Evolutionary conservation across 805 yeast species (phyloP), one percentile per base, ranked within the genome.

Genomic region (Torulaspora delbrueckii): DNA sequence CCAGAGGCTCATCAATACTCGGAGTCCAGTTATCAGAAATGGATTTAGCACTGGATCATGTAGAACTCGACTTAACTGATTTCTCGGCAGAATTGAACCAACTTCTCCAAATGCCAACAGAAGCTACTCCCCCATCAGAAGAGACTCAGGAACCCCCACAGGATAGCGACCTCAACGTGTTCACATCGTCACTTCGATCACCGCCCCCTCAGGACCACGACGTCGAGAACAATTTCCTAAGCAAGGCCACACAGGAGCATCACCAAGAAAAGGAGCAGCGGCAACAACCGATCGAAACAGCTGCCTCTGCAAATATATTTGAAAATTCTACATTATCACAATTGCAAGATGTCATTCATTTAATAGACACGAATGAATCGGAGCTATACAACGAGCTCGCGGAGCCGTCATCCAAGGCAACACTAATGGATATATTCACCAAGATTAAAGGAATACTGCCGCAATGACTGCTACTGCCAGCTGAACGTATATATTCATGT

Each of bases 331-430:
- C 55, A 3, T 10, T 53, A 6, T 16, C 53, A 8, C 56, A 53
- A 38, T 32, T 53, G 13, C 52, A 45, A 38, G 52, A 50, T 18
- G 51, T 55, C 3, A 43, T 53, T 8, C 41, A 37, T 9, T 14
- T 53, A 27, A 50, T 55, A 9, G 56, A 55, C 26, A 42, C 45
- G 16, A 53, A 55, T 24, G 60, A 57, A 44, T 37, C 52, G 14
- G 53, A 47, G 23, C 27, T 56, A 28, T 54, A 50, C 43, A 47
- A 51, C 27, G 51, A 50, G 33, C 40, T 56, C 10, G 40, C 43
- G 12, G 54, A 53, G 30, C 52, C 55, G 6, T 42, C 45, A 3
- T 37, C 54, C 10, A 47, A 46, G 28, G 46, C 51, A 8, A 40
- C 47, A 2, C 24, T 56, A 31, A 43, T 42, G 39, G 53, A 50